Conservation (phyloP, 176 grass and related monocot species). For the Urochloa ruziziensis region DNA sequence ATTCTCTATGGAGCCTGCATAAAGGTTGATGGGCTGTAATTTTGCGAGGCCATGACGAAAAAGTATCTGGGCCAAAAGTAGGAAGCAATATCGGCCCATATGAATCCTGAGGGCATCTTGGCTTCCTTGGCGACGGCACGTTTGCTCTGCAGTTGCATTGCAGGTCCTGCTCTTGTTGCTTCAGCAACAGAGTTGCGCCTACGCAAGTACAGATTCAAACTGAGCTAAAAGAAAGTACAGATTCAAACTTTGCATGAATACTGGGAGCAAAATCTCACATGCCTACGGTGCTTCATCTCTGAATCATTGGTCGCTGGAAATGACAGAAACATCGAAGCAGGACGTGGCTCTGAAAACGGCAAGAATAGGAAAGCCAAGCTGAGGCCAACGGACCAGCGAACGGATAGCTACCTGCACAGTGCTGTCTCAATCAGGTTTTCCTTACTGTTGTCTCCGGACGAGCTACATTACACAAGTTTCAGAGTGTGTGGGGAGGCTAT, state of each 20-base stretch:
- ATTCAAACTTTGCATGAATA: not conserved
- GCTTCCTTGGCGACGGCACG: too few species aligned
- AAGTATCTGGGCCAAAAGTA: not conserved
- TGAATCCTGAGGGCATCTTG: not conserved
- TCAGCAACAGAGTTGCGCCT: not conserved
- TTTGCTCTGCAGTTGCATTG: not conserved
- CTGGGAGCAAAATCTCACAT: not conserved
- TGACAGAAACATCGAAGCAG: not conserved
- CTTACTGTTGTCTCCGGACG: not conserved
- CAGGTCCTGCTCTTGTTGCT: not conserved
- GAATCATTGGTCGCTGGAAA: not conserved
- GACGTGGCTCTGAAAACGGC: too few species aligned
- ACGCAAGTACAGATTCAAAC: not conserved
- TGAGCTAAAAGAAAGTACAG: too few species aligned
- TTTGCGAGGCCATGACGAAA: too few species aligned
- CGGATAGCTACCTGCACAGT: not conserved
- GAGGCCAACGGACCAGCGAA: too few species aligned
- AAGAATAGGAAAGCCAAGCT: too few species aligned
- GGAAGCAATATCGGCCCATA: not conserved
- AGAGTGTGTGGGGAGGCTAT: not conserved
- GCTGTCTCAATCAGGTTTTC: not conserved
- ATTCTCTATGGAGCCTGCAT: not conserved
- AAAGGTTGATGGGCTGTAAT: too few species aligned
- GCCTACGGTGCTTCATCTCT: not conserved
- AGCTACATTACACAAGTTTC: not conserved